These are phyloP conservation scores for Leucosporidium creatinivorum DNA, from an alignment of 768 basidiomycete species.

Conservation along the genomic window DNA sequence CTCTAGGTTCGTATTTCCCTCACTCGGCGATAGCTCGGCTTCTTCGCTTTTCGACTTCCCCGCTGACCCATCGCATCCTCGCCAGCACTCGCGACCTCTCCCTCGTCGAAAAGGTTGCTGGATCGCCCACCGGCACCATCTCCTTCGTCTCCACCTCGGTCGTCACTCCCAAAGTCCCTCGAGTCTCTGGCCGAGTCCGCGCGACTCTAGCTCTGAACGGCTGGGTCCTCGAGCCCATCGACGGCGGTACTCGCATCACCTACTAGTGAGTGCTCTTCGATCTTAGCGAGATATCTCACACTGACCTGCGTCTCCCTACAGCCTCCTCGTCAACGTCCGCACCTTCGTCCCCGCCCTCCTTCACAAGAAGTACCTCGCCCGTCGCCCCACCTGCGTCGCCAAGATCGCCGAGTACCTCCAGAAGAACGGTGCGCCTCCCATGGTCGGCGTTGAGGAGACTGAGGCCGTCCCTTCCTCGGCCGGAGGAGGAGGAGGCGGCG, in stretches of 20 bases:
- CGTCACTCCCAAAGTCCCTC: slow-evolving; percentile 30
- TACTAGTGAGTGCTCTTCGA: slow-evolving; percentile 19
- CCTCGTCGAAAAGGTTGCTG: slow-evolving; percentile 31
- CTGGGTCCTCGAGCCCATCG: slow-evolving; percentile 28
- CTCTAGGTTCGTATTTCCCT: slow-evolving; percentile 7
- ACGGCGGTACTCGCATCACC: slow-evolving; percentile 10
- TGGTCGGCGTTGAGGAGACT: background rate
- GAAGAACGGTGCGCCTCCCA: slow-evolving; percentile 23
- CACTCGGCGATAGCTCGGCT: background rate
- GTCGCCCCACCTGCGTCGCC: slow-evolving; percentile 25
- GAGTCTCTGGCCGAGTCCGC: slow-evolving; percentile 29
- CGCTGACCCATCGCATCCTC: background rate
- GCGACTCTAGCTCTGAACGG: slow-evolving; percentile 33
- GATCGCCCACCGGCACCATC: slow-evolving; percentile 26
- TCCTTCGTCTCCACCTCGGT: slow-evolving; percentile 34
- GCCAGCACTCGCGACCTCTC: slow-evolving; percentile 31
- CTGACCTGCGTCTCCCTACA: background rate
- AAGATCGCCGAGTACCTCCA: slow-evolving; percentile 25
- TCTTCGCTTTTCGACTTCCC: background rate
- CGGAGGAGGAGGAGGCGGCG: background rate
- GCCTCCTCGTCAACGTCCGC: slow-evolving; percentile 31
- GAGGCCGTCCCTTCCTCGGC: background rate
- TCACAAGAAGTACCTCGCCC: slow-evolving; percentile 29
- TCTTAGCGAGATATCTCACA: no score
- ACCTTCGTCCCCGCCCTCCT: slow-evolving; percentile 28